Conservation (phyloP, 148 eudicot species). For the Cornus kousa region DNA sequence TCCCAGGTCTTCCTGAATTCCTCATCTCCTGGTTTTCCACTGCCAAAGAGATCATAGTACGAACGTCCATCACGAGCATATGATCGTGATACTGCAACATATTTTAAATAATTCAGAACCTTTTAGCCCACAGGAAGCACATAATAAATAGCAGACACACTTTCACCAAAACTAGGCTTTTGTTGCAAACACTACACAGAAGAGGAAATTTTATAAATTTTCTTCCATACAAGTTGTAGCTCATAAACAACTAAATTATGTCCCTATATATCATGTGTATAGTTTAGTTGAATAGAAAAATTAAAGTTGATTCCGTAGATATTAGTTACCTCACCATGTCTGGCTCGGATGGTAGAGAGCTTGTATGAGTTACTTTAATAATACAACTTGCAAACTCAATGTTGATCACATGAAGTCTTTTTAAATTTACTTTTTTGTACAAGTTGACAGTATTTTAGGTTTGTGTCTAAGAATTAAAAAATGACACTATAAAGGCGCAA, state of each 20-base stretch:
- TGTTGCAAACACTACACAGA: neutral
- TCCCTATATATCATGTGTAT: neutral
- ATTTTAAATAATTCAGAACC: neutral
- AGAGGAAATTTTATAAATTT: neutral
- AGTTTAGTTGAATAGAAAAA: neutral
- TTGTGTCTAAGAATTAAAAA: too few species aligned
- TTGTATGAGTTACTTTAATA: neutral
- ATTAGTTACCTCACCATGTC: neutral
- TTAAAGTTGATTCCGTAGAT: neutral
- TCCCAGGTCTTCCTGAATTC: constrained; percentile 86
- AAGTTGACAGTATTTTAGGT: too few species aligned
- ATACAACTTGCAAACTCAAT: too few species aligned
- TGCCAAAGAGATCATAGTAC: constrained; percentile 75
- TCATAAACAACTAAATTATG: neutral
- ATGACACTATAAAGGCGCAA: too few species aligned
- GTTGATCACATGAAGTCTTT: too few species aligned
- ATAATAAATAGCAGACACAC: neutral
- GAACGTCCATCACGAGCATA: constrained; percentile 59
- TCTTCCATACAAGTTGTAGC: neutral
- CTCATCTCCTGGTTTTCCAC: constrained; percentile 66
- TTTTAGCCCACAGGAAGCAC: neutral
- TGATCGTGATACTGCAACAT: constrained; percentile 50
- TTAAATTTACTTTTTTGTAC: too few species aligned
- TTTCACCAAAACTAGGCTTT: neutral
- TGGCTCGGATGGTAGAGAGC: neutral